Conservation (phyloP, 495 filamentous ascomycete species). For the Pyrenula massariospora region DNA sequence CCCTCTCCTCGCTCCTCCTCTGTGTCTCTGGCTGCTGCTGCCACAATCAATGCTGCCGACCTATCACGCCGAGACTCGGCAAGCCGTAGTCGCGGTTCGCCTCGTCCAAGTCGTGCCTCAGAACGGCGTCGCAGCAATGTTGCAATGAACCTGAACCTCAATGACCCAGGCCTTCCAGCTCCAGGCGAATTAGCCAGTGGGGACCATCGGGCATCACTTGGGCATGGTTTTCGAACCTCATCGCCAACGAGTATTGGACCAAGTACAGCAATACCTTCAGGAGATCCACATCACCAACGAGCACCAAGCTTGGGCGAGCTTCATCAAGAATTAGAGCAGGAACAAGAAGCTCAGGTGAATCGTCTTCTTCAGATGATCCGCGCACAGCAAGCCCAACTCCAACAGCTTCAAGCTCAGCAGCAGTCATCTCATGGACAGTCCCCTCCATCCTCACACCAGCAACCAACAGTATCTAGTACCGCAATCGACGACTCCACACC, state of each 20-base stretch:
- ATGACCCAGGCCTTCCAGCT: slow-evolving; percentile 48
- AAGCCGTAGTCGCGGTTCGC: slow-evolving; percentile 39
- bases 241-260: slow-evolving; percentile 46
- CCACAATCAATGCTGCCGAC: slow-evolving; percentile 58
- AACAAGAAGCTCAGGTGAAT: slow-evolving; percentile 95
- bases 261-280: slow-evolving; percentile 45
- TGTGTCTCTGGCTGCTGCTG: slow-evolving; percentile 53
- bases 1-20: slow-evolving; percentile 48
- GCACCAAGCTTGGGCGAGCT: slow-evolving; percentile 84
- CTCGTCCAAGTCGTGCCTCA: slow-evolving; percentile 39
- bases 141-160: slow-evolving; percentile 62
- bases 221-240: slow-evolving; percentile 33
- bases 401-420: slow-evolving; percentile 42
- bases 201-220: slow-evolving; percentile 33
- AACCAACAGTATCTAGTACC: slow-evolving; percentile 20
- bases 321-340: slow-evolving; percentile 87
- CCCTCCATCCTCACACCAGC: slow-evolving; percentile 22
- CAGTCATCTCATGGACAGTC: slow-evolving; percentile 20
- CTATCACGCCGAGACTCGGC: slow-evolving; percentile 46
- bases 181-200: slow-evolving; percentile 46
- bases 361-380: slow-evolving; percentile 83
- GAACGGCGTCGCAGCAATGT: slow-evolving; percentile 53
- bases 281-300: slow-evolving; percentile 47
- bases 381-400: slow-evolving; percentile 72
- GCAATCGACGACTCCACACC: slow-evolving; percentile 60